These are phyloP conservation scores for Thermochaetoides thermophila DNA, from an alignment of 495 filamentous ascomycete genomes.

Conservation along the genomic window DNA sequence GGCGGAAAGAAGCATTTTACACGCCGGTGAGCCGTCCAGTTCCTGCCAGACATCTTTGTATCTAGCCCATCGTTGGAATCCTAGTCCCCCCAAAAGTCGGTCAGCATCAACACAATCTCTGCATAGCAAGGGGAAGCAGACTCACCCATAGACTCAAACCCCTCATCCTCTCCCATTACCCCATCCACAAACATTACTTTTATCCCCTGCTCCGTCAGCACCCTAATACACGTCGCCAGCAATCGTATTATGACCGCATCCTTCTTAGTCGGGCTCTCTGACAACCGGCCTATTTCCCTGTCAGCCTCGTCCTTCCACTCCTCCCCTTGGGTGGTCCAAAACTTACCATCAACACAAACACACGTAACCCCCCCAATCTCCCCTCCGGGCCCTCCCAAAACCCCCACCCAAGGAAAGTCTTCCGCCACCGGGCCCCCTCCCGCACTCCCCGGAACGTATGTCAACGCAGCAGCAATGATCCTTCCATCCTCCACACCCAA, in stretches of 20 bases:
- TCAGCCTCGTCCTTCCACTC: slow-evolving; percentile 1
- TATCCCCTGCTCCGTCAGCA: slow-evolving; percentile 25
- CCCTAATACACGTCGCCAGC: slow-evolving; percentile 27
- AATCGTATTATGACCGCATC: slow-evolving; percentile 33
- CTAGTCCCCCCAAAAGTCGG: slow-evolving; percentile 7
- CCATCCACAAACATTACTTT: slow-evolving; percentile 30
- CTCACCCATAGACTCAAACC: slow-evolving; percentile 33
- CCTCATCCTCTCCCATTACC: slow-evolving; percentile 28
- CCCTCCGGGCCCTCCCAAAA: slow-evolving; percentile 35
- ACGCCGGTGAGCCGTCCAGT: no score
- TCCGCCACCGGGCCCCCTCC: slow-evolving; percentile 37
- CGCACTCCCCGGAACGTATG: slow-evolving; percentile 36
- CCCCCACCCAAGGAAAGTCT: slow-evolving; percentile 45
- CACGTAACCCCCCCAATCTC: slow-evolving; percentile 47
- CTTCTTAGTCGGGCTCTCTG: slow-evolving; percentile 19
- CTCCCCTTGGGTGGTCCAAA: not conserved
- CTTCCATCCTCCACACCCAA: slow-evolving; percentile 29
- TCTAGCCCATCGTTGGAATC: slow-evolving; percentile 35
- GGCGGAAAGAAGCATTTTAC: no score
- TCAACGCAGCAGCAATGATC: slow-evolving; percentile 41
- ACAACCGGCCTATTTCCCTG: slow-evolving; percentile 16
- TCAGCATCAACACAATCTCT: not conserved
- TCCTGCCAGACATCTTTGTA: slow-evolving; percentile 33
- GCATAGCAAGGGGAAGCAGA: not conserved
- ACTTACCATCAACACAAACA: slow-evolving; percentile 40